Evolutionary conservation across 1,139 yeast species (phyloP), one percentile per base, ranked within the genome.

Genomic region (Pichia sp.): DNA sequence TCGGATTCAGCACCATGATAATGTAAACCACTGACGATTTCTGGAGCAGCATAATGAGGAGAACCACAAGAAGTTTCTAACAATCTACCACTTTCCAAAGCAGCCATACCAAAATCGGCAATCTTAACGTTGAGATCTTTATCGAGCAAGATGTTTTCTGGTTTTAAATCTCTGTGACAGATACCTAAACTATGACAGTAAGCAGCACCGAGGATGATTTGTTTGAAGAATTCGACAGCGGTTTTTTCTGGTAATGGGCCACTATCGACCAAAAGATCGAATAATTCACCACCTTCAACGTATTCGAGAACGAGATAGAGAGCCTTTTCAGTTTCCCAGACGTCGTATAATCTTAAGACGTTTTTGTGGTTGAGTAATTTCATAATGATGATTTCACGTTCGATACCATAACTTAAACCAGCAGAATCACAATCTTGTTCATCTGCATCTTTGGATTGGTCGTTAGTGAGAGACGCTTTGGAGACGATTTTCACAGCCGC

Each of bases 71-170:
- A 85, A 1, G 99, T 93, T 65, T 93, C 97, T 48, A 94, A 73
- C 62, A 93, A 70, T 59, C 86, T 79, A 48, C 81, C 79, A 35
- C 95, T 84, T 66, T 93, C 99, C 42, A 93, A 72, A 2, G 99
- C 99, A n/a, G 99, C 99, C 99, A 93, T 94, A 35, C 99, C 99
- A 66, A 93, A 93, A 69, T 93, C 99, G 15, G 99, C 99, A 58
- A 93, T 91, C 66, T 93, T 93, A 67, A 93, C 90, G 65, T 88
- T 90, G 55, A 85, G 81, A 65, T 88, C 79, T 65, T 85, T 84
- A 69, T 94, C 99, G 41, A 93, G 72, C 42, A 93, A 71, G 57
- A 93, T 73, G 67, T 93, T 93, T 65, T 93, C 99, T 0, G 99
- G 99, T 66, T 93, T 93, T 62, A 93, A 75, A 65, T 93, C 99